Percentiles rank a stretch among this genome's conserved stretches.
phyloP scores from a whole-genome alignment of 345 rosid species.

The Hibiscus mutabilis region DNA sequence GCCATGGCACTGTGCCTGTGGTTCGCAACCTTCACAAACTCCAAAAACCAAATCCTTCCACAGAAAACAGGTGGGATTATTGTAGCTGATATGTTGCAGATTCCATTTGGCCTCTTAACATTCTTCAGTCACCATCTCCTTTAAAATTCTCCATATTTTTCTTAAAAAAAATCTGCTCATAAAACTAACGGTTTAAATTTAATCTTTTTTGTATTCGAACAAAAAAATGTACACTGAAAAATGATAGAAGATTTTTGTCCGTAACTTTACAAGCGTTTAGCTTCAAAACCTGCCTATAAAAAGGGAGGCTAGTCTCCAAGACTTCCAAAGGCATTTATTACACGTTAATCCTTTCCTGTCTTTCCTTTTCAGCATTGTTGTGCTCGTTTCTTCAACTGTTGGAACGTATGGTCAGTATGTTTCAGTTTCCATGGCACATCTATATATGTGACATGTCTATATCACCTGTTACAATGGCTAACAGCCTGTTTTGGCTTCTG shows the following conservation, averaged over 20 bases:
- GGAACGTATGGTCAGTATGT: slow-evolving; percentile 26
- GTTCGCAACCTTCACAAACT: not conserved
- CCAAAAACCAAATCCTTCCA: slow-evolving; percentile 5
- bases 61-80: slow-evolving; percentile 11
- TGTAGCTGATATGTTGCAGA: slow-evolving; percentile 20
- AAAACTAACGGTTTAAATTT: not conserved
- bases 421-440: not conserved
- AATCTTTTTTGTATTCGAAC: too few relatives aligned
- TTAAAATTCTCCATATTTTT: slow-evolving; percentile 5
- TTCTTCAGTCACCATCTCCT: slow-evolving; percentile 30
- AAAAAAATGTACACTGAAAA: too few relatives aligned
- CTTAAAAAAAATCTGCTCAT: not conserved
- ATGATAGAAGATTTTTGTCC: slow-evolving; percentile 30
- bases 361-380: slow-evolving; percentile 6
- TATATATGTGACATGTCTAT: not conserved
- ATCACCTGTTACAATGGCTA: not conserved
- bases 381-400: slow-evolving; percentile 7
- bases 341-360: not conserved
- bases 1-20: not conserved
- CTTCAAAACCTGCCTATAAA: slow-evolving; percentile 30
- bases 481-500: not conserved
- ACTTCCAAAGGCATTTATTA: slow-evolving; percentile 2
- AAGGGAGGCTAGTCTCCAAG: slow-evolving; percentile 13
- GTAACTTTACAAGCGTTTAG: slow-evolving; percentile 7
- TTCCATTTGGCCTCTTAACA: slow-evolving; percentile 13